phyloP scores from a whole-genome alignment of 768 basidiomycete species.

The Lactarius indigo region DNA sequence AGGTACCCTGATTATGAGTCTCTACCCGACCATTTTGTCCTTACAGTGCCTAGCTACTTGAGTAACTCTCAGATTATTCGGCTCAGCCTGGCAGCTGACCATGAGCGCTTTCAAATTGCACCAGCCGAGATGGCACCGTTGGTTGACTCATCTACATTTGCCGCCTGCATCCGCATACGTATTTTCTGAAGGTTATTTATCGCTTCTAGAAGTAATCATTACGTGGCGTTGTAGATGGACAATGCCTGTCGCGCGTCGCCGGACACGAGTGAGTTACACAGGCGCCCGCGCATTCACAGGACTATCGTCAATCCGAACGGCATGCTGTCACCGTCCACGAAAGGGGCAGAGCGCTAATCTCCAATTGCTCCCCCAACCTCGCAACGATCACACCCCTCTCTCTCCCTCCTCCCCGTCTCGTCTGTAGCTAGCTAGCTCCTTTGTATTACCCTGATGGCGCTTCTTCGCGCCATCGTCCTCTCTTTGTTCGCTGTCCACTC shows the following conservation, averaged over 20 bases:
- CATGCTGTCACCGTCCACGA: conserved; percentile 31
- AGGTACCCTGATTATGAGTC: neutral
- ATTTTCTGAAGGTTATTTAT: neutral
- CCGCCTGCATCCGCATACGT: neutral
- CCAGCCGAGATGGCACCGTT: too few species aligned
- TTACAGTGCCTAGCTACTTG: too few species aligned
- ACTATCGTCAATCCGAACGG: conserved; percentile 9
- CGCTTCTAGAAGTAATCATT: neutral
- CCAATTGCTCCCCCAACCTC: conserved; percentile 20
- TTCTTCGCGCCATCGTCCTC: conserved; percentile 1
- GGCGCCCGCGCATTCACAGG: neutral
- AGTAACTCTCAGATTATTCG: too few species aligned
- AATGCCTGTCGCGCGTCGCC: neutral
- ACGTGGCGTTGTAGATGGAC: neutral
- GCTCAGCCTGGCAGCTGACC: too few species aligned
- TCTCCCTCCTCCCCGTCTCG: neutral
- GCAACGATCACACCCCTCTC: neutral
- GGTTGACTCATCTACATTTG: too few species aligned
- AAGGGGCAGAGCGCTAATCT: conserved; percentile 27
- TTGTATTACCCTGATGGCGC: conserved; percentile 23
- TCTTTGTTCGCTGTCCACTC: conserved; percentile 12
- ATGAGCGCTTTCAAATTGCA: too few species aligned
- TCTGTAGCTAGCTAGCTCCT: neutral
- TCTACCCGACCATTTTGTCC: too few species aligned
- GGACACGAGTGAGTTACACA: neutral